phyloP scores from a whole-genome alignment of 2,329 filamentous ascomycete genomes.

The Fusarium gaditjirri region DNA sequence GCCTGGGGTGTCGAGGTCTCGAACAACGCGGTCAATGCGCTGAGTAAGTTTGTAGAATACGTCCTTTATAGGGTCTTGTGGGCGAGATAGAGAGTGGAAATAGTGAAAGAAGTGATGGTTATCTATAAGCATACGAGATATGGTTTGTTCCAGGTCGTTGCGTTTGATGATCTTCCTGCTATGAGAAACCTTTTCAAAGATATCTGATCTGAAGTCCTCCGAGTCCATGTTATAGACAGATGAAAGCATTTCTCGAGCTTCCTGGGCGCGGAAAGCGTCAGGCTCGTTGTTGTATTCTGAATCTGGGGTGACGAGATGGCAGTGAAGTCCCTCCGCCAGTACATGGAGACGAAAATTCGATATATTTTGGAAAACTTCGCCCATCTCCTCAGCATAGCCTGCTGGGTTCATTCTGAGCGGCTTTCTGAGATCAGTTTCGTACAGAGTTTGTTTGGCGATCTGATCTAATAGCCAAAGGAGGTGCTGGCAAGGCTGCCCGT shows the following conservation, averaged over 20 bases:
- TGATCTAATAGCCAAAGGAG: conserved; percentile 66
- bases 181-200: conserved; percentile 50
- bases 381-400: conserved; percentile 59
- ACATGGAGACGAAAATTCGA: conserved; percentile 63
- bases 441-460: conserved; percentile 60
- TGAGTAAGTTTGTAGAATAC: conserved; percentile 61
- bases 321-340: conserved; percentile 63
- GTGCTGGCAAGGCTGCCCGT: conserved; percentile 58
- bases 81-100: conserved; percentile 58
- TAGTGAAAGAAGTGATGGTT: conserved; percentile 66
- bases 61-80: conserved; percentile 57
- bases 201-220: conserved; percentile 59
- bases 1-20: conserved; percentile 50
- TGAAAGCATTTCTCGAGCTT: conserved; percentile 63
- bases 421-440: conserved; percentile 50
- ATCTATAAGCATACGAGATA: conserved; percentile 64
- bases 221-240: conserved; percentile 53
- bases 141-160: conserved; percentile 60
- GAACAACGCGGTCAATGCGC: conserved; percentile 59
- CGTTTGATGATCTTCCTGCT: conserved; percentile 53
- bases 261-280: conserved; percentile 55
- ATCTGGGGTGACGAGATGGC: conserved; percentile 52
- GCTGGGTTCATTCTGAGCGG: conserved; percentile 56
- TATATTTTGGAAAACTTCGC: conserved; percentile 61
- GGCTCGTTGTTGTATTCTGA: conserved; percentile 45